Base-by-base conservation (phyloP, 371 early-diverging fungal species). In the Mucor lusitanicus region DNA sequence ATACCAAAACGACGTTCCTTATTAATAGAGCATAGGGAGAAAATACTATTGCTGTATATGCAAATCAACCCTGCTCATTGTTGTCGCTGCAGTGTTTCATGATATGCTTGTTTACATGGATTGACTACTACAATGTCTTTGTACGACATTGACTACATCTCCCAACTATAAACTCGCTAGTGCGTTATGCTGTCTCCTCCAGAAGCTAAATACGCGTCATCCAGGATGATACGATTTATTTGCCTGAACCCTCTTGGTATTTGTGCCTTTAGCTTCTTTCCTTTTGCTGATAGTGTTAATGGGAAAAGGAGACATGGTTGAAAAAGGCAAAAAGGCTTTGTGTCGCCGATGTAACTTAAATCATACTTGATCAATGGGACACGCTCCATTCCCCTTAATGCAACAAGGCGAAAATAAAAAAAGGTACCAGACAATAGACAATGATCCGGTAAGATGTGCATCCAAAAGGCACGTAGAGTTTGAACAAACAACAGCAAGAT, bases 241-340 rank as follows among this genome's bases (percentile, higher is more conserved):
- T 35, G 37, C 37, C 12, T 35, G 12, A 35, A 35, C 9, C 12
- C 12, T 12, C 12, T 35, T 35, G 37, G 33, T 33, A 33, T 33
- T 33, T 33, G 33, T 33, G 33, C 33, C 1, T 3, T 8, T 33
- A 7, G 7, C 7, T 35, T 35, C 33, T 8, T 35, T 35, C 12
- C 12, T 35, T 35, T 35, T 35, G 37, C 12, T 12, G 2, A 12
- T 35, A 35, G 37, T 12, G 12, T 35, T 9, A 35, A 35, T 35
- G 37, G 33, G n/a, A n/a, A 30, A 63, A 54, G 63, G 63, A 63
- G 63, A 63, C 54, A 39, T n/a, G 35, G n/a, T 30, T 63, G 19
- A 37, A 63, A 63, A 63, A 63, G 63, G 63, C 63, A 63, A 63
- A 32, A 50, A 50, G 21, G 56, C 56, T 19, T 63, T 63, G 25